A percentile compares a stretch with the other conserved stretches of the same genome.
These are phyloP conservation scores for Neonectria magnoliae DNA, from an alignment of 2,329 filamentous ascomycete species.

Conservation along the genomic window DNA sequence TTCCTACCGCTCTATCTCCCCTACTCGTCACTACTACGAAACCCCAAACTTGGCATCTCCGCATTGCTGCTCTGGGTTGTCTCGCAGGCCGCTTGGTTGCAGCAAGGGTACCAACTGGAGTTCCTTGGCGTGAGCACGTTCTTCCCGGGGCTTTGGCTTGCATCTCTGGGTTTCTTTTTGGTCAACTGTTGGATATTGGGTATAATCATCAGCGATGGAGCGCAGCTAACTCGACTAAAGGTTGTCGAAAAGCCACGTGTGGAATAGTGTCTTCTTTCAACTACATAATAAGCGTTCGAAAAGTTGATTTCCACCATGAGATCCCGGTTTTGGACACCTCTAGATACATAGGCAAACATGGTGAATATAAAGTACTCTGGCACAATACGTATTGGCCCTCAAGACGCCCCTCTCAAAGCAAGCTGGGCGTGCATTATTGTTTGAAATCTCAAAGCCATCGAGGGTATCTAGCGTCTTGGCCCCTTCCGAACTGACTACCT, in stretches of 20 bases:
- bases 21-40: constrained; percentile 74
- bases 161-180: constrained; percentile 81
- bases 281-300: not conserved
- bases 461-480: constrained; percentile 38
- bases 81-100: constrained; percentile 80
- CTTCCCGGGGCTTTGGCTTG: constrained; percentile 81
- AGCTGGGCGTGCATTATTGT: constrained; percentile 26
- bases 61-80: constrained; percentile 79
- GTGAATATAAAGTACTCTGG: not conserved
- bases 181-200: constrained; percentile 90
- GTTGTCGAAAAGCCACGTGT: constrained; percentile 33
- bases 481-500: constrained; percentile 17
- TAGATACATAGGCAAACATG: not conserved
- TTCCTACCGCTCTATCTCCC: constrained; percentile 93
- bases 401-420: constrained; percentile 1
- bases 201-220: constrained; percentile 76
- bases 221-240: constrained; percentile 1
- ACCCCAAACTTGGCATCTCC: constrained; percentile 67
- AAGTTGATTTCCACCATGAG: no score
- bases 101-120: constrained; percentile 79
- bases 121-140: constrained; percentile 87
- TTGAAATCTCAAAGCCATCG: constrained; percentile 28
- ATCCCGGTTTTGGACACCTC: not conserved
- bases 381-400: not conserved
- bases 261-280: constrained; percentile 24